A percentile compares a stretch with the other conserved stretches of the same genome.
phyloP scores from a whole-genome alignment of 75 land plant species.

The Gnetum montanum region DNA sequence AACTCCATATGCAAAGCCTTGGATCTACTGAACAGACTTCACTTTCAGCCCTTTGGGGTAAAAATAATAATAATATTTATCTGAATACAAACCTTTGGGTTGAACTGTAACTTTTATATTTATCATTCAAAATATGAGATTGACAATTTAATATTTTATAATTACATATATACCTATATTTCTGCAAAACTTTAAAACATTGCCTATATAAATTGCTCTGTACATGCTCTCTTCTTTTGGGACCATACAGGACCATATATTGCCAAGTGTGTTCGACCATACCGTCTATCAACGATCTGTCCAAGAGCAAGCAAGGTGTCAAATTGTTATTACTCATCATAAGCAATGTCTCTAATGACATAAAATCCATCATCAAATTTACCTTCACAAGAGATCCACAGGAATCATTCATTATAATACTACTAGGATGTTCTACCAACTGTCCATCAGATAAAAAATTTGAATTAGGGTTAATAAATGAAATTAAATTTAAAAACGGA shows the following conservation, averaged over 20 bases:
- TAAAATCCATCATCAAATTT: not conserved
- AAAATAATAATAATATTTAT: no score
- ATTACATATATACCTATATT: no score
- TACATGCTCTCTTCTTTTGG: conserved; percentile 36
- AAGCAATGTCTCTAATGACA: not conserved
- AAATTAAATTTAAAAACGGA: not conserved
- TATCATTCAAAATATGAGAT: no score
- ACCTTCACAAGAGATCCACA: conserved; percentile 74
- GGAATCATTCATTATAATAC: conserved; percentile 47
- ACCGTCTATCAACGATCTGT: conserved; percentile 78
- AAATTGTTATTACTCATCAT: not conserved
- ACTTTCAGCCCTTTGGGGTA: no score
- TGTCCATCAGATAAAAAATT: conserved; percentile 14
- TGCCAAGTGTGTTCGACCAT: conserved; percentile 85
- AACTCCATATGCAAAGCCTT: no score
- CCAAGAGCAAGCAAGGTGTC: conserved; percentile 4
- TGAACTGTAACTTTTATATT: no score
- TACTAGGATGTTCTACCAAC: conserved; percentile 69
- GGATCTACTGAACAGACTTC: no score
- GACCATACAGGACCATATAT: conserved; percentile 93
- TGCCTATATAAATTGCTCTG: no score
- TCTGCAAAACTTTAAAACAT: no score
- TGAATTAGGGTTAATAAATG: conserved; percentile 1
- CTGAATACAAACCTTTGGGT: no score
- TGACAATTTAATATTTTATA: no score